Base-by-base conservation (phyloP, 768 basidiomycete genomes). In the Lactarius indigo region DNA sequence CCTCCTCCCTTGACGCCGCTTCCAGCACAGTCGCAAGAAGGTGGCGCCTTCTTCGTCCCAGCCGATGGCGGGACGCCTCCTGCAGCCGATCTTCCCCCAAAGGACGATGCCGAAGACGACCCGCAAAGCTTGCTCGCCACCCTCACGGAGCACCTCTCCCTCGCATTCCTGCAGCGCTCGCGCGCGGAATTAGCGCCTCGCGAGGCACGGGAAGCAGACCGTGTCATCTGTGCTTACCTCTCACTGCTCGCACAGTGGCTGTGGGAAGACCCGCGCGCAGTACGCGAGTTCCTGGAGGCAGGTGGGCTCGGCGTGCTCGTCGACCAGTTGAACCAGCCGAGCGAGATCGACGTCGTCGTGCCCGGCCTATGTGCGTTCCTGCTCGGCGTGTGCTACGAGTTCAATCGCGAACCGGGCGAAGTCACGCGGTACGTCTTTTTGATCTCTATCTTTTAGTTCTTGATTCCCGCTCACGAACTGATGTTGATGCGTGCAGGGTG, bases 301-400 rank as follows among this genome's bases (percentile, higher is more conserved):
- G 94, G 95, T 26, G 94, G 94, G 60, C 78, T 99, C 58, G 90
- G 92, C 62, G 88, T 95, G 72, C 84, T 99, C 15, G 94, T 97
- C 12, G 95, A 97, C 74, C 94, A 94, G 9, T 90, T 98, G 69
- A 95, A 96, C 61, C 96, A 96, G 75, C 86, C 87, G 0, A 85
- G 90, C 18, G 94, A 96, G 63, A 82, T 87, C 0, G 96, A 98
- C 73, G 85, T 87, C 7, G 78, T 97, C 26, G 86, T 98, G 2
- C 94, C 96, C 64, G 94, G 93, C 1, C 81, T 98, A 20, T 95
- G 92, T 60, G 88, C 92, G 2, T 96, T 97, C 80, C 80, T 98
- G 2, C 84, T 99, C 10, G 96, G 96, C 23, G 82, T 94, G 41
- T 94, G 94, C 78, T 99, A 98, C 74, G 96, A 98, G 78, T 98